Evolutionary conservation across 2,329 filamentous ascomycete genomes (phyloP).

Genomic region (Mollisia scopiformis): DNA sequence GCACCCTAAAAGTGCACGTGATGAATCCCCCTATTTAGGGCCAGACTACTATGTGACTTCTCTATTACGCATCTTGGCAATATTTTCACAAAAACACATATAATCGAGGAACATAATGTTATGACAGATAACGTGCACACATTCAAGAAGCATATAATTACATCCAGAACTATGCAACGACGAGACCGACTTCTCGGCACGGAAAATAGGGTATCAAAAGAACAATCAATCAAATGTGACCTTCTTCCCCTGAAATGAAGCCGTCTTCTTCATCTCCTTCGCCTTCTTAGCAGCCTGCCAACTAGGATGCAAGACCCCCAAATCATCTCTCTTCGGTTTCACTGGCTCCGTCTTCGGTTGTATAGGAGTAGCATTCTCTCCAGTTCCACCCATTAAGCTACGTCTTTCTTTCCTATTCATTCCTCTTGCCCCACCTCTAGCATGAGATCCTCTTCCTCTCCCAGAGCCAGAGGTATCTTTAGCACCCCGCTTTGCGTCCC

Average conservation of each 20-base stretch:
- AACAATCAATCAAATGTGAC: conserved; percentile 56
- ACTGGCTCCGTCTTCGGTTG: conserved; percentile 30
- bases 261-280: conserved; percentile 57
- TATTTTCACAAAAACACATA: no score
- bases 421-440: conserved; percentile 8
- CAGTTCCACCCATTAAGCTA: conserved; percentile 24
- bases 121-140: no score
- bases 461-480: conserved; percentile 9
- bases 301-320: conserved; percentile 61
- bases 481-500: conserved; percentile 62
- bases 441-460: conserved; percentile 4
- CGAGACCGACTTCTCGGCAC: neutral
- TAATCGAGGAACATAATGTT: no score
- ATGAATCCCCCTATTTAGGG: no score
- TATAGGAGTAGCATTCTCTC: conserved; percentile 32
- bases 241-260: conserved; percentile 58
- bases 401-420: conserved; percentile 14
- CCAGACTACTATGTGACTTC: no score
- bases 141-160: no score
- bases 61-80: no score
- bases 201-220: neutral
- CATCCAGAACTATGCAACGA: no score
- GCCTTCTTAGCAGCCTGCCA: conserved; percentile 61
- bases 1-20: no score
- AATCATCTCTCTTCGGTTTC: conserved; percentile 48